A percentile compares a stretch with the other conserved stretches of the same genome.
Evolutionary conservation across 495 filamentous ascomycete genomes (phyloP).

Genomic region (Tuber melanosporum): DNA sequence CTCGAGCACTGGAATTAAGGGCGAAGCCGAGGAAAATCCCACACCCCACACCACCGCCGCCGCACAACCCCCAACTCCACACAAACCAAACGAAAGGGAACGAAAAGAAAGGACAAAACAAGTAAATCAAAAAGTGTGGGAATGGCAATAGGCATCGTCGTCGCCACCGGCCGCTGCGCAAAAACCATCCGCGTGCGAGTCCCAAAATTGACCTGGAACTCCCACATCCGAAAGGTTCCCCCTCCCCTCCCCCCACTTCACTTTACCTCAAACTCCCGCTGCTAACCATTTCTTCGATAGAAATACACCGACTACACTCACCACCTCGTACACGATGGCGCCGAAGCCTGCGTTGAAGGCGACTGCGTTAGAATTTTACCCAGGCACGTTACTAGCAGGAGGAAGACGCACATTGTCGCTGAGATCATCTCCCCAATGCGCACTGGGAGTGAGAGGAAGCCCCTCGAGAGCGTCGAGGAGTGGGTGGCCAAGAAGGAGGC

Average conservation of each 20-base stretch:
- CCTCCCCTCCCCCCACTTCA: not conserved
- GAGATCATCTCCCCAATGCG: constrained; percentile 30
- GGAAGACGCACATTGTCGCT: constrained; percentile 30
- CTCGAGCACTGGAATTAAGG: not conserved
- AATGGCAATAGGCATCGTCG: constrained; percentile 28
- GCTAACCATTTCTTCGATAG: constrained; percentile 1
- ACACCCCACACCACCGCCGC: not conserved
- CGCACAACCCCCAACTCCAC: not conserved
- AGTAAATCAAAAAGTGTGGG: not conserved
- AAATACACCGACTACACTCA: constrained; percentile 11
- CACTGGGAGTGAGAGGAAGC: constrained; percentile 19
- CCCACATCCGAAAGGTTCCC: constrained; percentile 25
- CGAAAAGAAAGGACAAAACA: not conserved
- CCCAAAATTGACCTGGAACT: constrained; percentile 18
- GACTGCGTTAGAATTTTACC: constrained; percentile 27
- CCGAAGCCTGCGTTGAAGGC: constrained; percentile 29
- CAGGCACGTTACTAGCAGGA: constrained; percentile 19
- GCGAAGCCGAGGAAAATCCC: too few relatives aligned
- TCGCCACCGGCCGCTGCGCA: constrained; percentile 22
- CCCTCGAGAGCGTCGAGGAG: constrained; percentile 22
- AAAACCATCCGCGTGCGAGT: constrained; percentile 33
- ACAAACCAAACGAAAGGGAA: not conserved
- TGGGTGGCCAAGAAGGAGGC: constrained; percentile 8
- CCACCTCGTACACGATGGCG: constrained; percentile 28
- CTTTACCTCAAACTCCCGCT: too few relatives aligned